Base-by-base conservation (phyloP, 164 flowering plant genomes). In the Chimonanthus salicifolius region DNA sequence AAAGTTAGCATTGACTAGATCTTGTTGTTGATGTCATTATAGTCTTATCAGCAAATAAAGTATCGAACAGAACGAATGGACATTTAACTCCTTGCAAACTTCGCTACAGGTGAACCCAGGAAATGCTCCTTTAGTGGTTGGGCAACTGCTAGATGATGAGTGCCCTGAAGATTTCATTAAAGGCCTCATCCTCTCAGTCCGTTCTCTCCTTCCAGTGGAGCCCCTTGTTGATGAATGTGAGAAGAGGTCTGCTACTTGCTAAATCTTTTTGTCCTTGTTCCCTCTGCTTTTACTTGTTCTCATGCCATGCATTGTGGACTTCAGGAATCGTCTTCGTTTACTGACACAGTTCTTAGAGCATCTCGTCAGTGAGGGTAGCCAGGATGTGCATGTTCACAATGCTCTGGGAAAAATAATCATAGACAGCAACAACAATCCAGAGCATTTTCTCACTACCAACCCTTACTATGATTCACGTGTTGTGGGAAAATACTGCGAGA, bases 101-200 rank as follows among this genome's bases (percentile, higher is more conserved):
- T 50, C 45, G 74, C 75, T 47, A 51, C 80, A 96, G 99, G 99
- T 96, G 58, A 96, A 94, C 80, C 99, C 99, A 0, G 94, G 91
- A 63, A 96, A 96, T 90, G 98, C 99, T 72, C 98, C 99, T 62
- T 81, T 96, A 78, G 99, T 96, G 73, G 98, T 96, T 44, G 99
- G 99, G 21, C 99, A 94, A 83, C 87, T 96, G 63, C 83, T 96
- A 33, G 99, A 96, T 88, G 99, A 96, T 84, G 99, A 96, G 75
- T 96, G 99, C 81, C 97, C 98, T 71, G 99, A 96, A 84, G 99
- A 96, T 87, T 96, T 96, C 78, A 96, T 96, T 68, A 96, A 96
- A 77, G 99, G 99, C 16, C 86, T 96, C 48, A 82, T 82, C 74
- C 80, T 82, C 54, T 82, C 84, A 9, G 84, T 82, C 46, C 82